These are phyloP conservation scores for Hymenoscyphus repandus DNA, from an alignment of 2,329 filamentous ascomycete genomes.

Conservation along the genomic window DNA sequence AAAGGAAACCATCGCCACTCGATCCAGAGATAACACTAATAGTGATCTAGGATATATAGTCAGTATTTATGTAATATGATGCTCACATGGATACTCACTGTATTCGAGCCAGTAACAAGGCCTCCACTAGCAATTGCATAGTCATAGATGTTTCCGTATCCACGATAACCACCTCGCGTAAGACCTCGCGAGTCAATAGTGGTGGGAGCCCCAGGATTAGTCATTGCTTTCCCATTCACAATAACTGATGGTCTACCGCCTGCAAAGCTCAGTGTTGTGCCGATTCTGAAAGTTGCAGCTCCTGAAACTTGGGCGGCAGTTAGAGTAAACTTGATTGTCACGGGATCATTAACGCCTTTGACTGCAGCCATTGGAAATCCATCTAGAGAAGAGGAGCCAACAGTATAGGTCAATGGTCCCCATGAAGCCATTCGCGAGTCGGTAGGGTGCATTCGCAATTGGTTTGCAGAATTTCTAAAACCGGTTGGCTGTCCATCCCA, in stretches of 20 bases:
- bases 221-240: slow-evolving; percentile 50
- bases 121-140: slow-evolving; percentile 54
- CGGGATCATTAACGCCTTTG: slow-evolving; percentile 52
- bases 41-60: slow-evolving; percentile 36
- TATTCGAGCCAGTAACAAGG: slow-evolving; percentile 55
- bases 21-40: slow-evolving; percentile 56
- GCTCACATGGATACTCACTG: slow-evolving; percentile 22
- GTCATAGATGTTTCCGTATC: slow-evolving; percentile 59
- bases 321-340: slow-evolving; percentile 56
- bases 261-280: slow-evolving; percentile 58
- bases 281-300: slow-evolving; percentile 55
- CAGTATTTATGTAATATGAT: not conserved
- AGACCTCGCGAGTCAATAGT: slow-evolving; percentile 62
- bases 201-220: slow-evolving; percentile 47
- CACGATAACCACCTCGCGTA: slow-evolving; percentile 60
- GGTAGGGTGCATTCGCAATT: slow-evolving; percentile 63
- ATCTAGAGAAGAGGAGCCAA: slow-evolving; percentile 46
- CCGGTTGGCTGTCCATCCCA: slow-evolving; percentile 60
- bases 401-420: slow-evolving; percentile 55
- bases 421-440: slow-evolving; percentile 59
- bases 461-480: slow-evolving; percentile 62
- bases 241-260: slow-evolving; percentile 51
- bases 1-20: slow-evolving; percentile 48
- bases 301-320: slow-evolving; percentile 41
- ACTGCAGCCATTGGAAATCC: slow-evolving; percentile 64